phyloP scores from a whole-genome alignment of 2,329 filamentous ascomycete species.

The Metarhizium album region DNA sequence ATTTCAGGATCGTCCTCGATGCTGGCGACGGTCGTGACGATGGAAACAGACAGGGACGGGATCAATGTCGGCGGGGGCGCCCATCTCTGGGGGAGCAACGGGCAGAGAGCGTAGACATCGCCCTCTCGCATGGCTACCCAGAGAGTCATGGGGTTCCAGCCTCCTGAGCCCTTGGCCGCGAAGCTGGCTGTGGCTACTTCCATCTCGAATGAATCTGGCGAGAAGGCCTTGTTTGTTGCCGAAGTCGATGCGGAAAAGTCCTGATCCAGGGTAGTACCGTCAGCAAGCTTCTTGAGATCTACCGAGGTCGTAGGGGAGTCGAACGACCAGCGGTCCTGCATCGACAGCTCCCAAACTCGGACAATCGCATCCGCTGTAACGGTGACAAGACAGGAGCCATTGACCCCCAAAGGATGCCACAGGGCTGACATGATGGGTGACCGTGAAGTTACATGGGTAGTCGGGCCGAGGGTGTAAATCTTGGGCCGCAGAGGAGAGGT shows the following conservation, averaged over 20 bases:
- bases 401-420: conserved; percentile 87
- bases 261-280: conserved; percentile 71
- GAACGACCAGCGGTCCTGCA: conserved; percentile 78
- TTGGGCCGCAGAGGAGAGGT: conserved; percentile 63
- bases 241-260: conserved; percentile 70
- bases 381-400: conserved; percentile 74
- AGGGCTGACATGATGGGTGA: conserved; percentile 69
- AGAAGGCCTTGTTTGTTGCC: conserved; percentile 70
- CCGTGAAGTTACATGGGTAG: conserved; percentile 80
- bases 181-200: conserved; percentile 87
- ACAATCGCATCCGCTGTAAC: conserved; percentile 82
- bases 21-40: conserved; percentile 61
- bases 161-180: conserved; percentile 52
- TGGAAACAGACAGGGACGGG: conserved; percentile 71
- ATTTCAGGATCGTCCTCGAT: conserved; percentile 48
- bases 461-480: conserved; percentile 85
- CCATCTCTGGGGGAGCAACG: conserved; percentile 80
- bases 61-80: conserved; percentile 65
- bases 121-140: conserved; percentile 95
- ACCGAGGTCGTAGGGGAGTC: conserved; percentile 73
- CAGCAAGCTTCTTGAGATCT: conserved; percentile 79
- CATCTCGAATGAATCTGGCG: conserved; percentile 84
- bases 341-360: conserved; percentile 80
- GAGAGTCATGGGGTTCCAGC: conserved; percentile 92
- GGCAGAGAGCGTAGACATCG: conserved; percentile 87